Conservation (phyloP, 1,284 basidiomycete species). For the Sporisorium graminicola region DNA sequence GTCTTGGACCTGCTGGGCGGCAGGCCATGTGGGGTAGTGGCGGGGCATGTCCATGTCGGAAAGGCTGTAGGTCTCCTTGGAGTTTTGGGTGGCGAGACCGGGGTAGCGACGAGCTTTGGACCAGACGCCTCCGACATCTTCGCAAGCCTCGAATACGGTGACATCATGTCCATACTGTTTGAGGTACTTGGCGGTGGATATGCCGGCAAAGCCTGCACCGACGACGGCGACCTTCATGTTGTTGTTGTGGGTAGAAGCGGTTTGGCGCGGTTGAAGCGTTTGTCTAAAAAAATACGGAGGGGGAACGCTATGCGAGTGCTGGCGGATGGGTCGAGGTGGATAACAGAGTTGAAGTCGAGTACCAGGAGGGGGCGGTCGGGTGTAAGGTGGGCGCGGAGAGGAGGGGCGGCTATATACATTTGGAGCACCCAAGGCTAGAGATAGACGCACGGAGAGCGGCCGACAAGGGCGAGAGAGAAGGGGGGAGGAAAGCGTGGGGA, state of each 20-base stretch:
- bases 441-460: background rate
- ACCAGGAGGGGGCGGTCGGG: background rate
- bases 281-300: background rate
- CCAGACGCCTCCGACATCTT: conserved; percentile 55
- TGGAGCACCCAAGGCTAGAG: background rate
- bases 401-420: conserved; percentile 26
- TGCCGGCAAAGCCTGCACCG: conserved; percentile 53
- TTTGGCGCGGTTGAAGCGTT: background rate
- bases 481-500: too few species aligned
- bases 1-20: conserved; percentile 58
- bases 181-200: conserved; percentile 53
- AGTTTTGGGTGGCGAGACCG: conserved; percentile 60
- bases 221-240: conserved; percentile 48
- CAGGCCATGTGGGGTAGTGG: conserved; percentile 58
- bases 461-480: background rate
- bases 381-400: background rate
- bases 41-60: conserved; percentile 60
- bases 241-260: background rate
- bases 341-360: background rate
- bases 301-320: background rate
- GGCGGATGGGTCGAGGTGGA: background rate
- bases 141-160: conserved; percentile 41
- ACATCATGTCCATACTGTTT: conserved; percentile 50
- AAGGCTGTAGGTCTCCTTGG: conserved; percentile 60
- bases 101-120: conserved; percentile 53